phyloP scores from a whole-genome alignment of 2,329 filamentous ascomycete species.

The Beauveria caledonica region DNA sequence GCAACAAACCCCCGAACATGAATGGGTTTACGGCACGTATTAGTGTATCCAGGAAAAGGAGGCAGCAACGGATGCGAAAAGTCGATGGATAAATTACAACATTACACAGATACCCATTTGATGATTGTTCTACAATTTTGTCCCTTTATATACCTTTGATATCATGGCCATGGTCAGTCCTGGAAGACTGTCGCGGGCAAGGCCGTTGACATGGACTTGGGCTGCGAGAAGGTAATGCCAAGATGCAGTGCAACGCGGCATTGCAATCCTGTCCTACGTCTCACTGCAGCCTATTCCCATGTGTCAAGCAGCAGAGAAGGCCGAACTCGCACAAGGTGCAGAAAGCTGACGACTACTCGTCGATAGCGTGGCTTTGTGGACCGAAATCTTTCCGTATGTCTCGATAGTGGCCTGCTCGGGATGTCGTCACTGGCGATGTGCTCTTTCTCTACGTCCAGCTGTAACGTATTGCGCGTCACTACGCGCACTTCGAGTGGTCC shows the following conservation, averaged over 20 bases:
- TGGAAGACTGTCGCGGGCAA: background rate
- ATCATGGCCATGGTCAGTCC: background rate
- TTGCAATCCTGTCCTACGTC: background rate
- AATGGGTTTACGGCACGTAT: background rate
- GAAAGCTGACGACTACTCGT: background rate
- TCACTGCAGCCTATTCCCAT: background rate
- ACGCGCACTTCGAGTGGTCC: background rate
- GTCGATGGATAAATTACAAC: background rate
- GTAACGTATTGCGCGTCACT: background rate
- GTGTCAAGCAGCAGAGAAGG: background rate
- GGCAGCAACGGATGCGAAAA: background rate
- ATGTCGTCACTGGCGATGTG: background rate
- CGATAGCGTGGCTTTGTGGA: background rate
- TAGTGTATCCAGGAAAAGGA: background rate
- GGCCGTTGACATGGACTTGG: background rate
- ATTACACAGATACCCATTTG: slow-evolving; percentile 5
- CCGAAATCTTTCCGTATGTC: background rate
- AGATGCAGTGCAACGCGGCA: background rate
- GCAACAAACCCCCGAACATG: background rate
- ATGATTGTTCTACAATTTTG: background rate
- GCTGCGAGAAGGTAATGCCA: background rate
- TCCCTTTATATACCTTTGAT: background rate
- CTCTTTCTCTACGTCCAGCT: background rate
- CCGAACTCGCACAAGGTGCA: background rate
- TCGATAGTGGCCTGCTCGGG: background rate